Evolutionary conservation across 805 yeast species (phyloP).

Genomic region (Barnettozyma populi): DNA sequence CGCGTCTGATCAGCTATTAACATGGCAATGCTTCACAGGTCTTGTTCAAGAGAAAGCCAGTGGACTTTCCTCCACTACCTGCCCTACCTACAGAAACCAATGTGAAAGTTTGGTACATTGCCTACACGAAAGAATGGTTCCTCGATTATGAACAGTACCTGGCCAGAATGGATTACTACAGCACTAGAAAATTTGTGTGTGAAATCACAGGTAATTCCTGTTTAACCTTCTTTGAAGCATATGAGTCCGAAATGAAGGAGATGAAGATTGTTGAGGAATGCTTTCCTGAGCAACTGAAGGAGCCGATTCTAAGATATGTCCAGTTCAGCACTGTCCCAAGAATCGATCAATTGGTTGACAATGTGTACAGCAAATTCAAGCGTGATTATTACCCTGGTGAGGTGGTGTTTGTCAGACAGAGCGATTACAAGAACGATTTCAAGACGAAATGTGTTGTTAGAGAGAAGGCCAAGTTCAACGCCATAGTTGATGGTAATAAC

Average conservation of each 20-base stretch:
- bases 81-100: slow-evolving; percentile 49
- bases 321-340: slow-evolving; percentile 80
- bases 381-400: slow-evolving; percentile 92
- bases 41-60: slow-evolving; percentile 68
- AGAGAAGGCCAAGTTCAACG: slow-evolving; percentile 79
- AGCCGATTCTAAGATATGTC: slow-evolving; percentile 80
- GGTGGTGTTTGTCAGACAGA: slow-evolving; percentile 52
- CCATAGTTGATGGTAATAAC: slow-evolving; percentile 32
- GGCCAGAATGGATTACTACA: slow-evolving; percentile 64
- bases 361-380: slow-evolving; percentile 71
- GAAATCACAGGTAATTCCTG: slow-evolving; percentile 94
- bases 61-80: slow-evolving; percentile 51
- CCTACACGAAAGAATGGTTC: slow-evolving; percentile 89
- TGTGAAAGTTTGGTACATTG: slow-evolving; percentile 73
- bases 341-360: slow-evolving; percentile 83
- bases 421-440: slow-evolving; percentile 25
- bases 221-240: slow-evolving; percentile 85
- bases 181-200: slow-evolving; percentile 78
- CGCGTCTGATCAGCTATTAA: not conserved
- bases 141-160: slow-evolving; percentile 69
- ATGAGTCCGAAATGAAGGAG: slow-evolving; percentile 64
- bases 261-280: slow-evolving; percentile 62
- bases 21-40: slow-evolving; percentile 42
- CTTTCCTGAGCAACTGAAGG: slow-evolving; percentile 89
- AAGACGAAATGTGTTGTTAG: slow-evolving; percentile 49